phyloP scores from a whole-genome alignment of 768 basidiomycete genomes.

The Cytidiella melzeri region DNA sequence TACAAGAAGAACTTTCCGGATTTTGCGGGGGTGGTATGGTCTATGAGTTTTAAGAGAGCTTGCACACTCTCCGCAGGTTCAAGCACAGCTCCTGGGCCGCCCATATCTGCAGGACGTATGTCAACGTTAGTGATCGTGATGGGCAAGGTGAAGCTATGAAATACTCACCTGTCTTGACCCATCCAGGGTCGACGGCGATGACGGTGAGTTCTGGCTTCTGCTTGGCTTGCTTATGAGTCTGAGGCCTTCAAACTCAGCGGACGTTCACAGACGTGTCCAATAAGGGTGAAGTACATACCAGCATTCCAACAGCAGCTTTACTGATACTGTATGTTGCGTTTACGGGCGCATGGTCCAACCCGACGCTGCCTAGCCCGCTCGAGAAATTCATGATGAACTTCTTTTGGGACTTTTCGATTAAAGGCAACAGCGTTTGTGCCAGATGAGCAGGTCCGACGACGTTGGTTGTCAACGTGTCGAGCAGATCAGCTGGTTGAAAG shows the following conservation, averaged over 20 bases:
- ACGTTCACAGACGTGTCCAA: background rate
- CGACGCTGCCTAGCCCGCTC: constrained; percentile 29
- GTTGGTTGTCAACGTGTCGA: constrained; percentile 24
- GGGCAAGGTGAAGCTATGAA: background rate
- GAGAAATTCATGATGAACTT: constrained; percentile 32
- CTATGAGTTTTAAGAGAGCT: constrained; percentile 24
- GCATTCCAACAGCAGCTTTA: constrained; percentile 36
- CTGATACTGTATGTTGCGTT: constrained; percentile 30
- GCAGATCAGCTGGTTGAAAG: constrained; percentile 20
- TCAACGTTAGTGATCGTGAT: background rate
- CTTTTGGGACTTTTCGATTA: constrained; percentile 27
- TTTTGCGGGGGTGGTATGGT: constrained; percentile 17
- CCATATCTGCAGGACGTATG: constrained; percentile 25
- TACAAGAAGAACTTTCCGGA: constrained; percentile 29
- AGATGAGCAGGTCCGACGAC: constrained; percentile 32
- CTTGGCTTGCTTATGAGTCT: constrained; percentile 33
- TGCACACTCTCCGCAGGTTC: constrained; percentile 27
- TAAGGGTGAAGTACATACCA: constrained; percentile 20
- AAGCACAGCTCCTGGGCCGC: constrained; percentile 24
- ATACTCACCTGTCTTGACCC: constrained; percentile 33
- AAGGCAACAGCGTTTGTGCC: constrained; percentile 27
- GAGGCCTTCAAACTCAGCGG: background rate
- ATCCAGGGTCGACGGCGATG: constrained; percentile 31
- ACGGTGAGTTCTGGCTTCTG: constrained; percentile 28
- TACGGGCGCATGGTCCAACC: constrained; percentile 21